Evolutionary conservation across 2,329 filamentous ascomycete species (phyloP).

Genomic region (Samsoniella hepiali): DNA sequence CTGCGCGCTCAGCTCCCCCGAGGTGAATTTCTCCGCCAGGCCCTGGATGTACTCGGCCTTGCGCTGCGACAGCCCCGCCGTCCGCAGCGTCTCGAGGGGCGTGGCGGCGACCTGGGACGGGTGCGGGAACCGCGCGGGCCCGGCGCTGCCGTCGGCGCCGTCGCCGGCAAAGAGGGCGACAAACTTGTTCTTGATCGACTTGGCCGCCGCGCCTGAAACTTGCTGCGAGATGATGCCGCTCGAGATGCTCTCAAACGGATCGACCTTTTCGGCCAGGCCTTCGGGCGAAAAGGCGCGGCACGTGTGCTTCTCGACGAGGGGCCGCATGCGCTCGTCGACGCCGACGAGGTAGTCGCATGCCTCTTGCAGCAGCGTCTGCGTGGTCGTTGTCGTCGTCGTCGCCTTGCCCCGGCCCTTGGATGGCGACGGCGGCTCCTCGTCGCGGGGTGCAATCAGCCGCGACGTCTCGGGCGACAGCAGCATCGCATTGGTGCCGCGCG

Average conservation of each 20-base stretch:
- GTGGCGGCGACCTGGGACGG: conserved; percentile 67
- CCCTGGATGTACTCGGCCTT: conserved; percentile 95
- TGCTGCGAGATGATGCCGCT: conserved; percentile 95
- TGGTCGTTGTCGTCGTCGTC: conserved; percentile 48
- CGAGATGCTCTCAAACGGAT: conserved; percentile 80
- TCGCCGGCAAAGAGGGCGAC: conserved; percentile 62
- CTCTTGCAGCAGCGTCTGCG: conserved; percentile 68
- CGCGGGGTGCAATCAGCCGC: conserved; percentile 53
- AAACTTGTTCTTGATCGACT: conserved; percentile 84
- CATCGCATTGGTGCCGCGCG: conserved; percentile 64
- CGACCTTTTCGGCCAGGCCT: conserved; percentile 77
- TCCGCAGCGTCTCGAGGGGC: conserved; percentile 66
- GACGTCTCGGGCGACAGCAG: conserved; percentile 70
- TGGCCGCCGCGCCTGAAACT: conserved; percentile 88
- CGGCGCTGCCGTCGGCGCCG: conserved; percentile 19
- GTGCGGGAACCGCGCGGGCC: conserved; percentile 60
- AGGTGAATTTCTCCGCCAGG: conserved; percentile 74
- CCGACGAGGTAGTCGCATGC: conserved; percentile 71
- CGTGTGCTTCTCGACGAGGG: conserved; percentile 68
- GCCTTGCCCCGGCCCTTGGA: conserved; percentile 35
- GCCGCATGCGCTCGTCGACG: conserved; percentile 68
- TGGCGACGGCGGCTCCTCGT: conserved; percentile 44
- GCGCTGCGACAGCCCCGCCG: conserved; percentile 84
- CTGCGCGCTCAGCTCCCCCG: conserved; percentile 69
- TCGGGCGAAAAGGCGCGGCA: conserved; percentile 79